phyloP scores from a whole-genome alignment of 78 protist genomes.

The Dictyostelium purpureum region DNA sequence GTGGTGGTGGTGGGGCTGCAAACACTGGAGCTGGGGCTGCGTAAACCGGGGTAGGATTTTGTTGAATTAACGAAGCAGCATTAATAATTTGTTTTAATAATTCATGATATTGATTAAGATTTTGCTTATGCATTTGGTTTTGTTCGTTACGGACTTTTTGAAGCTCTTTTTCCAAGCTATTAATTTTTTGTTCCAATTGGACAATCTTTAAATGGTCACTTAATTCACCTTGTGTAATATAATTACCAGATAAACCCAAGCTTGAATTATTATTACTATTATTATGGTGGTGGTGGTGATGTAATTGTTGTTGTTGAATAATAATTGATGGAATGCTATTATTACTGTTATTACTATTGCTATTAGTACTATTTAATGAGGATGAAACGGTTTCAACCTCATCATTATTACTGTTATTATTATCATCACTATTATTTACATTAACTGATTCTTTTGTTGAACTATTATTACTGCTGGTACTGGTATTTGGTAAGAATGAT shows the following conservation, averaged over 20 bases:
- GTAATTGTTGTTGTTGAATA: slow-evolving; percentile 5
- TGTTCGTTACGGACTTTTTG: slow-evolving; percentile 41
- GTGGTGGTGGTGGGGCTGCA: slow-evolving; percentile 34
- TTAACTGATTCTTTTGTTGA: not conserved
- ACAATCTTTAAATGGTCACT: slow-evolving; percentile 19
- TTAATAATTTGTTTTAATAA: slow-evolving; percentile 54
- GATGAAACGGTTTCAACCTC: not conserved
- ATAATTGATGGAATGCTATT: not conserved
- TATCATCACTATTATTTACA: not conserved
- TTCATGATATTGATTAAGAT: slow-evolving; percentile 52
- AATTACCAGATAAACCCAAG: not conserved
- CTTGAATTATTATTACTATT: not conserved
- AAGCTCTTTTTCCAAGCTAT: slow-evolving; percentile 31
- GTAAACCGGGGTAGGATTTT: not conserved
- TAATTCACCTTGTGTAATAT: not conserved
- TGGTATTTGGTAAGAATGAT: no score
- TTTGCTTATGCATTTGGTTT: slow-evolving; percentile 12
- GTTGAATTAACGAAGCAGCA: slow-evolving; percentile 30
- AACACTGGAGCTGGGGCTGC: not conserved
- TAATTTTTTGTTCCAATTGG: slow-evolving; percentile 26
- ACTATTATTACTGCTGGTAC: no score
- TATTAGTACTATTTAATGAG: not conserved
- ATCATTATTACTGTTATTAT: not conserved
- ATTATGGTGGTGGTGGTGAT: not conserved
- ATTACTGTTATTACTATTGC: not conserved